These are phyloP conservation scores for Phytophthora megakarya DNA, from an alignment of 352 stramenopile genomes.

Conservation along the genomic window DNA sequence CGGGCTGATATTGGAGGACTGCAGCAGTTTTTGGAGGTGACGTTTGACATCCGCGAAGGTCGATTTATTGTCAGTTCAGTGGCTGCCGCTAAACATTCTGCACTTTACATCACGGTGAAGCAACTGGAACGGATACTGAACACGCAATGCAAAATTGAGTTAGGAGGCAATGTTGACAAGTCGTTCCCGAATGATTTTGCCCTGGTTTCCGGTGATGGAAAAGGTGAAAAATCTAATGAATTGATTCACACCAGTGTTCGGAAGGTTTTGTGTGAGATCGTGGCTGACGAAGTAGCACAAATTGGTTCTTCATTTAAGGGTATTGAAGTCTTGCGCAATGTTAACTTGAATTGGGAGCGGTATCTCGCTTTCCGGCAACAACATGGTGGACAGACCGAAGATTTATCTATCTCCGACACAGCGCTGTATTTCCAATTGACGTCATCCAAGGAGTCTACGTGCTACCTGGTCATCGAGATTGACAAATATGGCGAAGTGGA, in stretches of 20 bases:
- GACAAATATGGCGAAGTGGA: constrained; percentile 84
- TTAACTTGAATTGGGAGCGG: constrained; percentile 85
- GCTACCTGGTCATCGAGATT: constrained; percentile 86
- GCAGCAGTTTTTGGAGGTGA: constrained; percentile 78
- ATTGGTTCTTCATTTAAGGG: constrained; percentile 78
- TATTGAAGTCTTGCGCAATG: constrained; percentile 79
- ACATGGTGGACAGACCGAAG: constrained; percentile 73
- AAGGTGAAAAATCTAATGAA: constrained; percentile 72
- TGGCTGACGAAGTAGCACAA: constrained; percentile 82
- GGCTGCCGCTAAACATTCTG: constrained; percentile 60
- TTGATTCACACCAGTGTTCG: constrained; percentile 71
- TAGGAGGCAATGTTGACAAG: constrained; percentile 48
- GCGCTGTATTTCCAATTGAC: constrained; percentile 85
- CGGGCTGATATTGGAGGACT: constrained; percentile 78
- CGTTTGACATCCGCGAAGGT: constrained; percentile 80
- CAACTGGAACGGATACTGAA: constrained; percentile 78
- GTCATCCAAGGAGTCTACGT: constrained; percentile 83
- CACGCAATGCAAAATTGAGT: constrained; percentile 80
- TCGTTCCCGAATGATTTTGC: constrained; percentile 66
- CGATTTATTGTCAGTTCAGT: constrained; percentile 74
- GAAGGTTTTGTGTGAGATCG: constrained; percentile 79
- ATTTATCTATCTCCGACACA: constrained; percentile 85
- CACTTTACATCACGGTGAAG: constrained; percentile 55
- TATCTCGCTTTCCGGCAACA: constrained; percentile 87
- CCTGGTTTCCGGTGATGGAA: constrained; percentile 73